Base-by-base conservation (phyloP, 23 red algal species). In the Rhodosorus marinus region DNA sequence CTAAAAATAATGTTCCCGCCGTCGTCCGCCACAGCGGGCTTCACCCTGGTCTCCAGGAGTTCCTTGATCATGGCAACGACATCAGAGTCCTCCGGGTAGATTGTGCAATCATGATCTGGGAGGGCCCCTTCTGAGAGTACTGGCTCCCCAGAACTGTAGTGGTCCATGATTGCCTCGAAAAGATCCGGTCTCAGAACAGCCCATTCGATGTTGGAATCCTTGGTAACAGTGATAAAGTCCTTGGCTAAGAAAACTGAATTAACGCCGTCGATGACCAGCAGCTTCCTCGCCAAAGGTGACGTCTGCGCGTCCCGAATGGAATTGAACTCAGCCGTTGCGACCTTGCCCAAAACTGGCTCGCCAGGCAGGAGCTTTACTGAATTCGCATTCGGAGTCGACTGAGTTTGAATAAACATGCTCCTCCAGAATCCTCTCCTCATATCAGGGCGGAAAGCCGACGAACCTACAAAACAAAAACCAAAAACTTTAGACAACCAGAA, bases 21-120 rank as follows among this genome's bases (percentile, higher is more conserved):
- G 58, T 98, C 90, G 48, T 85, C 79, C 30, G 90, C 90, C 29
- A 98, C 90, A 0, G 90, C 90, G 50, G 90, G 90, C 52, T 84
- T 83, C 24, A 98, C 71, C 23, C 90, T 40, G 5, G 90, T 98
- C 62, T 98, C 90, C 34, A 98, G 48, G 45, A 98, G 57, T 55
- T 98, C 90, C 42, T 98, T 98, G 43, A 98, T 73, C 90, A 98
- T 98, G 2, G 90, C 90, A 31, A 98, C 90, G 31, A 83, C 70
- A 64, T 98, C 90, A 19, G 60, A 53, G 30, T 98, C 90, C 14
- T 72, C 57, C 26, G 76, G 70, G 15, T 47, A 35, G 9, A 98
- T 85, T 22, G 36, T 47, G 5, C 79, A 86, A 46, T 98, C 90
- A 7, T 35, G 8, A 33, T 24, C 6, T 1, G 4, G 35, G 7